Percentiles rank a stretch among this genome's conserved stretches.
Conservation (phyloP, 73 alveolate genomes). For the Paramecium sexaurelia region DNA sequence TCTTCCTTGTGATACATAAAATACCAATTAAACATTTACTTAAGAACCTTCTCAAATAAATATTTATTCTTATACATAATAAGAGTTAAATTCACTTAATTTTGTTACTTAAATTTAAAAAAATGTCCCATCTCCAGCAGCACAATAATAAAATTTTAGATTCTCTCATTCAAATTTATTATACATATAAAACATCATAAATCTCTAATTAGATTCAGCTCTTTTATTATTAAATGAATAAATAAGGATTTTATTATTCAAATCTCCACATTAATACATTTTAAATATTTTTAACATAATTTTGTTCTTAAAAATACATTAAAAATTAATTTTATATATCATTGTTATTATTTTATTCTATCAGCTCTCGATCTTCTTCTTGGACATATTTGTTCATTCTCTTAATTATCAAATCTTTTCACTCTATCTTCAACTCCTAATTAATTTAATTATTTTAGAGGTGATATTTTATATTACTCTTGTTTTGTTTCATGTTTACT, state of each 20-base stretch:
- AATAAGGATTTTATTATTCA: neutral
- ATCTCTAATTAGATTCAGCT: neutral
- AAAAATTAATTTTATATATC: neutral
- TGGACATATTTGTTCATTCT: neutral
- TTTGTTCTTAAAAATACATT: neutral
- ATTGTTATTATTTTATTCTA: neutral
- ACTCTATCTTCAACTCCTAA: neutral
- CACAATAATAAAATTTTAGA: neutral
- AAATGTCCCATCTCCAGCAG: neutral
- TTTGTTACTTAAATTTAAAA: neutral
- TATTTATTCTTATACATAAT: neutral
- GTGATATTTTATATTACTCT: neutral
- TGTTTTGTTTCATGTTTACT: neutral
- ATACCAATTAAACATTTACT: neutral
- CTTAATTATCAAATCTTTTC: conserved; percentile 38
- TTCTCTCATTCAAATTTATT: neutral
- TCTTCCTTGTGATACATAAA: neutral
- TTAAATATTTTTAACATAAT: neutral
- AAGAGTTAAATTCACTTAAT: neutral
- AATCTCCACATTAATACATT: neutral
- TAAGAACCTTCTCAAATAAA: neutral
- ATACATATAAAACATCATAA: neutral
- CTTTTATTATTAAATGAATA: neutral
- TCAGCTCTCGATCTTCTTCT: conserved; percentile 50
- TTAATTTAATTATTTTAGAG: neutral